Base-by-base conservation (phyloP, 129 eudicot genomes). In the Centella asiatica region DNA sequence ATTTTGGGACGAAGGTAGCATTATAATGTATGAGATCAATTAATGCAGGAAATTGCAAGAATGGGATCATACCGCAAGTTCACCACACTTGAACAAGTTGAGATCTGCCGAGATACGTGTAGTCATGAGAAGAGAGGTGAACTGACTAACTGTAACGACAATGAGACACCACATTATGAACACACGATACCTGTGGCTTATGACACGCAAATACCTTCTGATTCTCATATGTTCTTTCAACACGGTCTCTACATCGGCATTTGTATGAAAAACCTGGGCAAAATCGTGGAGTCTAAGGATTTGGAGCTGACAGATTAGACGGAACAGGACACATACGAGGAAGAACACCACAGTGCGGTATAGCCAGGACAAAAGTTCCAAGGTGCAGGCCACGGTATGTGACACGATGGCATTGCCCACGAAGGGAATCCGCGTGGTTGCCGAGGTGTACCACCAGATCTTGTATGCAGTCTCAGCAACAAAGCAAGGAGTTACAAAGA, bases 261-360 rank as follows among this genome's bases (percentile, higher is more conserved):
- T 80, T 1, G 57, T 66, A 34, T 86, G 84, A 68, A 85, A 89
- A 33, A 85, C 83, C 45, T 58, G 74, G 25, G 94, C 98, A 47
- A 92, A 92, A 67, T 92, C 98, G 58, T 84, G 81, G 7, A 89
- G 65, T 3, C 92, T 95, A 33, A 89, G 89, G 31, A 89, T 85
- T 65, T 89, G 97, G 36, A 89, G 97, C 78, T 69, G 77, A 71
- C 97, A 89, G 32, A 85, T 80, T 54, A 89, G 72, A 32, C 86
- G 95, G 69, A 89, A 89, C 12, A 89, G 87, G 46, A 92, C 73
- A 25, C 98, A 92, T 4, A 87, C 90, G 0, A 72, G 77, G 71
- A 72, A 64, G 64, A 55, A 72, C n/a, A 65, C 49, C 23, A 52
- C 23, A 20, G 71, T 72, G 26, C 71, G 64, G 27, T 72, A 65